Conservation (phyloP, 169 alveolate species). For the Plasmodium relictum region DNA sequence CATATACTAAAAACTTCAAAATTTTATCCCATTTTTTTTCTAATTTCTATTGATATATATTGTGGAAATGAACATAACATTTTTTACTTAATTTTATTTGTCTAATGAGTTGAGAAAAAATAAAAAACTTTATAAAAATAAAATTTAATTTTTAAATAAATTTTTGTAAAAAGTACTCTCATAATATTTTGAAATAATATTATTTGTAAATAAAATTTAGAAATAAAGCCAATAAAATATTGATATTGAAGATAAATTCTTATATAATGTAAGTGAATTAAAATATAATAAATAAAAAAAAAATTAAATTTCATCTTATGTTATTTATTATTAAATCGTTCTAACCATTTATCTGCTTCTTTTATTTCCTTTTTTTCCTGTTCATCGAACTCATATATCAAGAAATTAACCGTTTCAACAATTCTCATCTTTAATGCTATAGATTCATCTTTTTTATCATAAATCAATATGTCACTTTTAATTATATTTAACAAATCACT, state of each 20-base stretch:
- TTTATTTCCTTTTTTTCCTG: slow-evolving; percentile 63
- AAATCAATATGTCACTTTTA: slow-evolving; percentile 25
- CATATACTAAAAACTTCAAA: no score
- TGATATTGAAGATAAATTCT: not conserved
- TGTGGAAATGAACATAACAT: no score
- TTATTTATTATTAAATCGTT: slow-evolving; percentile 41
- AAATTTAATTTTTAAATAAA: not conserved
- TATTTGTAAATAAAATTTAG: not conserved
- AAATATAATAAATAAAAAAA: not conserved
- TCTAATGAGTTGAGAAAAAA: no score
- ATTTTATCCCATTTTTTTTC: no score
- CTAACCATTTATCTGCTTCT: slow-evolving; percentile 75
- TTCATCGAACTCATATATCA: slow-evolving; percentile 45
- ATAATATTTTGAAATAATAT: not conserved
- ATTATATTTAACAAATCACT: slow-evolving; percentile 28
- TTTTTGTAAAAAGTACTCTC: not conserved
- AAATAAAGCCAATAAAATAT: not conserved
- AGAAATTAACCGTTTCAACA: slow-evolving; percentile 39
- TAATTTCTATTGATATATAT: no score
- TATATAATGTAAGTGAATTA: not conserved
- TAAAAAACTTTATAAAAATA: no score
- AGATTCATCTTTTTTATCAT: slow-evolving; percentile 33
- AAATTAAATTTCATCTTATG: not conserved
- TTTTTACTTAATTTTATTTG: no score
- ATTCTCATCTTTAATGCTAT: slow-evolving; percentile 41